A percentile compares a stretch with the other conserved stretches of the same genome.
Evolutionary conservation across 768 basidiomycete genomes (phyloP).

Genomic region (Obba rivulosa): DNA sequence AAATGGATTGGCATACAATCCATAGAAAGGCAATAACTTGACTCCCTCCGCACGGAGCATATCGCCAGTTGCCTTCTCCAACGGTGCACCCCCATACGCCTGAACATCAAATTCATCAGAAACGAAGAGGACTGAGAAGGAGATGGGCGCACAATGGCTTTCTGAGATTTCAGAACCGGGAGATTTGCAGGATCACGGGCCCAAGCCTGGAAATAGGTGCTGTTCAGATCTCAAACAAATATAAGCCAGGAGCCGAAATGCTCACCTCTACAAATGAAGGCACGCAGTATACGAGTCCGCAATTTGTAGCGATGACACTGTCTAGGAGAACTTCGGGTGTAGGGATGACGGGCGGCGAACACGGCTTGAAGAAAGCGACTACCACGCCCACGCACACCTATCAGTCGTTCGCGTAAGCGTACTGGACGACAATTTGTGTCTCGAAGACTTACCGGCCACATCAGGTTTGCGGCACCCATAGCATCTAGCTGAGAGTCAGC

Average conservation of each 20-base stretch:
- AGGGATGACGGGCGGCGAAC: conserved; percentile 14
- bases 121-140: background rate
- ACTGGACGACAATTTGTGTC: conserved; percentile 1
- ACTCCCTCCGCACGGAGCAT: conserved; percentile 8
- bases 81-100: conserved; percentile 7
- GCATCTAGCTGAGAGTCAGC: conserved; percentile 6
- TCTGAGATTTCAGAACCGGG: conserved; percentile 9
- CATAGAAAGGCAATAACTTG: background rate
- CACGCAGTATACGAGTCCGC: conserved; percentile 12
- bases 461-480: conserved; percentile 4
- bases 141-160: conserved; percentile 9
- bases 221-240: background rate
- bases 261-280: conserved; percentile 14
- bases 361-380: conserved; percentile 18
- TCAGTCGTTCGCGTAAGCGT: background rate
- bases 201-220: conserved; percentile 8
- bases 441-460: conserved; percentile 3
- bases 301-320: conserved; percentile 5
- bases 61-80: conserved; percentile 15
- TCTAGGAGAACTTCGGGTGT: conserved; percentile 13
- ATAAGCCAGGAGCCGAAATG: background rate
- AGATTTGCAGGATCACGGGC: conserved; percentile 12
- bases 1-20: background rate
- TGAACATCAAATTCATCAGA: background rate
- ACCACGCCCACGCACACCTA: conserved; percentile 12